phyloP scores from a whole-genome alignment of 495 filamentous ascomycete genomes.

The Xylaria acuta region DNA sequence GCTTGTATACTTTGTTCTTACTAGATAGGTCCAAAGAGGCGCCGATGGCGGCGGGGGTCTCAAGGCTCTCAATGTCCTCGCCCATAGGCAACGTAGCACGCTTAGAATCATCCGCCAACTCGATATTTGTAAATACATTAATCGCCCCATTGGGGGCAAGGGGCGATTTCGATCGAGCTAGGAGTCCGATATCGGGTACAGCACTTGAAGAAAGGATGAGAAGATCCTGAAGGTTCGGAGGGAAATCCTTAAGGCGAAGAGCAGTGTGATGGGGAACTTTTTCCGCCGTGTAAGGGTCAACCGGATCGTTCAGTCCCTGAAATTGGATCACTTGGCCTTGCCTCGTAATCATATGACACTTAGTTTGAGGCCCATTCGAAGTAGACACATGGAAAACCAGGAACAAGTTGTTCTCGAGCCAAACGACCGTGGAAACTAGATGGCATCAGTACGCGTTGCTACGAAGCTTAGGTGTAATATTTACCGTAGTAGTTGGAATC shows the following conservation, averaged over 20 bases:
- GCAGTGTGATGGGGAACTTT: constrained; percentile 78
- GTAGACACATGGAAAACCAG: constrained; percentile 74
- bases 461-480: constrained; percentile 27
- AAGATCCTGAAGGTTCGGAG: constrained; percentile 76
- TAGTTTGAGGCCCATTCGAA: constrained; percentile 63
- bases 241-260: constrained; percentile 74
- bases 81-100: constrained; percentile 77
- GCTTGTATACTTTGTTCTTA: constrained; percentile 76
- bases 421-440: constrained; percentile 82
- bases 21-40: constrained; percentile 80
- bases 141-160: constrained; percentile 66
- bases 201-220: constrained; percentile 84
- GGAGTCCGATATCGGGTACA: constrained; percentile 74
- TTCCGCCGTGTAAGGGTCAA: constrained; percentile 70
- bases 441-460: constrained; percentile 1
- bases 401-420: constrained; percentile 90
- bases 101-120: constrained; percentile 75
- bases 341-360: constrained; percentile 77
- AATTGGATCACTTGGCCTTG: constrained; percentile 65
- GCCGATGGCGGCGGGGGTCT: constrained; percentile 81
- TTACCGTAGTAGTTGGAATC: constrained; percentile 72
- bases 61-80: constrained; percentile 62
- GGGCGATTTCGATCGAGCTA: constrained; percentile 72
- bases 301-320: constrained; percentile 74
- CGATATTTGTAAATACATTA: constrained; percentile 75